Percentiles rank a stretch among this genome's conserved stretches.
These are phyloP conservation scores for Astrothelium subdiscretum DNA, from an alignment of 495 filamentous ascomycete genomes.

Conservation along the genomic window DNA sequence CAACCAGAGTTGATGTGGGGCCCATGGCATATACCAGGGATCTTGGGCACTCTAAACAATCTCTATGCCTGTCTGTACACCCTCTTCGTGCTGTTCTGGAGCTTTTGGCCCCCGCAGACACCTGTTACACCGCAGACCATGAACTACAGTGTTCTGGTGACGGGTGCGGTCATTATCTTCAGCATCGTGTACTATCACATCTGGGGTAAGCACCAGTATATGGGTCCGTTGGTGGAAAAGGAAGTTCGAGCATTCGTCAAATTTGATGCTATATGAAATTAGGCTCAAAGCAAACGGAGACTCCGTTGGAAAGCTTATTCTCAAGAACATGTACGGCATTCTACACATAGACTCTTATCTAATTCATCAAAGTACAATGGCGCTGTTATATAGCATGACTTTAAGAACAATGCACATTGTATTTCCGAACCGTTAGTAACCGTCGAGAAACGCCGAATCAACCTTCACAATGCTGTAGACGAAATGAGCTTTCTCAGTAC, in stretches of 20 bases:
- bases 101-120: constrained; percentile 9
- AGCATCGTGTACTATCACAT: constrained; percentile 13
- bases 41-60: constrained; percentile 15
- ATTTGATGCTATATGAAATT: background rate
- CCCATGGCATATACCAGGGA: constrained; percentile 14
- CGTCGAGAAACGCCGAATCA: too few species aligned
- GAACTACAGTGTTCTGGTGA: constrained; percentile 18
- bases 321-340: too few species aligned
- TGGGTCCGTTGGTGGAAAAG: constrained; percentile 11
- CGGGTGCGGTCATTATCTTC: constrained; percentile 14
- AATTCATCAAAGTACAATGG: too few species aligned
- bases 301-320: too few species aligned
- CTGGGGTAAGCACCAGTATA: constrained; percentile 11
- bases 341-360: too few species aligned
- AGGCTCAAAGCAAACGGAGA: background rate
- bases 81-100: constrained; percentile 15
- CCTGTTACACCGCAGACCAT: constrained; percentile 12
- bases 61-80: constrained; percentile 13
- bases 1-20: constrained; percentile 15
- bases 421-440: too few species aligned
- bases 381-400: too few species aligned
- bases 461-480: too few species aligned
- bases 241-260: constrained; percentile 7
- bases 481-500: too few species aligned
- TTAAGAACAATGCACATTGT: too few species aligned